Evolutionary conservation across 2,329 filamentous ascomycete genomes (phyloP), one percentile per base, ranked within the genome.

Genomic region (Beauveria varroae): DNA sequence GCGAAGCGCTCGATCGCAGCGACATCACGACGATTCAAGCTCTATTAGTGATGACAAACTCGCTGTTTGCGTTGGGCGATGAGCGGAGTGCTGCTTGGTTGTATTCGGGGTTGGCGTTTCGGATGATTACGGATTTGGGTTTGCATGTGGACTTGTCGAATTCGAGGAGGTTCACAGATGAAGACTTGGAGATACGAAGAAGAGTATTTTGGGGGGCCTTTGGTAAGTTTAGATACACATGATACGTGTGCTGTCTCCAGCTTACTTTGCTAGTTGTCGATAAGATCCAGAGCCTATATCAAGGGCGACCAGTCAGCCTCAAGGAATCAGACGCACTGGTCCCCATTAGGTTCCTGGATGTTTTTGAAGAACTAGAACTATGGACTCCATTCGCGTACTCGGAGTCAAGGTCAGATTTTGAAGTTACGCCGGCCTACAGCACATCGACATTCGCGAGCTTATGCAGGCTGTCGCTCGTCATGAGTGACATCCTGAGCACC

Each of bases 61-160:
- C 79, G 0, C 67, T 83, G 0, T 82, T 83, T 63, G 75, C 81
- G 0, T 69, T 78, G 2, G 74, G 78, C n/a, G 78, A 79, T 55
- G 77, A 83, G 64, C 71, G 79, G 62, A 75, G 76, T 6, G 79
- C 82, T 2, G 44, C 44, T 9, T 86, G 83, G 83, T 65, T 85
- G 5, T 86, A 85, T 63, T 77, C 80, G 57, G 83, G 82, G 1
- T 76, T 81, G 64, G 82, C 83, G 0, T 82, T 84, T 62, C 75
- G 81, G 10, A 79, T 85, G 71, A 71, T 85, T 28, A 76, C 79
- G 56, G 83, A 86, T 65, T 67, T 85, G 5, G 78, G 81, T 0
- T 78, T 85, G 64, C 80, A 83, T 64, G 73, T 81, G 20, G 75
- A 76, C 28, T 30, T 68, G 70, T 69, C 56, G 67, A 70, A 51